Evolutionary conservation across 306 rosid genomes (phyloP).

Genomic region (Corylus heterophylla): DNA sequence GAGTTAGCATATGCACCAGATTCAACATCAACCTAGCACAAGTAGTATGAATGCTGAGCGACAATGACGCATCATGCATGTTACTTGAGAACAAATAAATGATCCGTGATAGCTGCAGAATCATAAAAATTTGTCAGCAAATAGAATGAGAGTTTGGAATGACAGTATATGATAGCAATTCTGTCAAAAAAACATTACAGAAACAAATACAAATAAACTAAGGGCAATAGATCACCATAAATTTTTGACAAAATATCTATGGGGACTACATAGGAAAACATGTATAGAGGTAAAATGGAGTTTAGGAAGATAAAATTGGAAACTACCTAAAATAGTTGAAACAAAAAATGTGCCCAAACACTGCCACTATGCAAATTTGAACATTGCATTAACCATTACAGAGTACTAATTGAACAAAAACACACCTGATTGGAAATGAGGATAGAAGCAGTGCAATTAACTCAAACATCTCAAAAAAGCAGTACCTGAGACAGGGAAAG

Average conservation of each 20-base stretch:
- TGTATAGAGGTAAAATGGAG: background rate
- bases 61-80: conserved; percentile 97
- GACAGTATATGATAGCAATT: conserved; percentile 7
- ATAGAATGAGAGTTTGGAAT: conserved; percentile 29
- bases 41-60: conserved; percentile 96
- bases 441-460: background rate
- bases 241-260: background rate
- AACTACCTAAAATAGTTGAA: background rate
- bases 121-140: conserved; percentile 21
- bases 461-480: conserved; percentile 7
- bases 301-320: background rate
- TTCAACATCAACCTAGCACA: conserved; percentile 99
- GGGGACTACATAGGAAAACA: background rate
- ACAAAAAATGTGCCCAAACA: background rate
- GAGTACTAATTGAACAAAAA: conserved; percentile 6
- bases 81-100: conserved; percentile 96
- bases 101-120: conserved; percentile 88
- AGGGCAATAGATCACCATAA: background rate
- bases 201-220: conserved; percentile 2
- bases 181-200: conserved; percentile 17
- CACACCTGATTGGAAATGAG: conserved; percentile 21
- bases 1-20: conserved; percentile 63
- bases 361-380: background rate
- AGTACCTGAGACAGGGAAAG: conserved; percentile 85
- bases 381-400: background rate